Conservation (phyloP, 306 rosid genomes). For the Prunus campanulata region DNA sequence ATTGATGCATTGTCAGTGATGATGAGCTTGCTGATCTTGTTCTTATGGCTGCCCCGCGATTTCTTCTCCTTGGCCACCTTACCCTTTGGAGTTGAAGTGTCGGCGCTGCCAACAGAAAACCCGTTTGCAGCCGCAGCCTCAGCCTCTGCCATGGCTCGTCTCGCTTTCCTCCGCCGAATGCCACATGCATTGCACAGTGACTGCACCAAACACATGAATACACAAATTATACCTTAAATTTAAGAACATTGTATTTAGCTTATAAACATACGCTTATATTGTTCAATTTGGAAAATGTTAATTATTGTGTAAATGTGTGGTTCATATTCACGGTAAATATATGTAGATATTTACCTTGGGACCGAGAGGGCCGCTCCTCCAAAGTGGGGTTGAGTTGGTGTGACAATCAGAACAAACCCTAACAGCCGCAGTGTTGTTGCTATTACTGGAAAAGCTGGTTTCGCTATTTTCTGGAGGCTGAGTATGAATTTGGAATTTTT, state of each 20-base stretch:
- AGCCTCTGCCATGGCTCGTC: slow-evolving; percentile 73
- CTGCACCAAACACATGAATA: slow-evolving; percentile 37
- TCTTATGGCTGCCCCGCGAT: slow-evolving; percentile 27
- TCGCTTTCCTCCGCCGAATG: slow-evolving; percentile 79
- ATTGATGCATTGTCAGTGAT: neutral
- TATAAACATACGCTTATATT: neutral
- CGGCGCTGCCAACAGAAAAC: neutral
- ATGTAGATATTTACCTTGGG: slow-evolving; percentile 57
- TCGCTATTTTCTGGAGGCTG: slow-evolving; percentile 24
- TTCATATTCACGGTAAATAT: neutral
- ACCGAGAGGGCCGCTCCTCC: slow-evolving; percentile 95
- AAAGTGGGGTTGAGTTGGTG: slow-evolving; percentile 82
- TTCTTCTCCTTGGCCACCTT: slow-evolving; percentile 55
- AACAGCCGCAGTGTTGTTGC: slow-evolving; percentile 13
- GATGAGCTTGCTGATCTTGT: slow-evolving; percentile 36
- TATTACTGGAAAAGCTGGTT: slow-evolving; percentile 23
- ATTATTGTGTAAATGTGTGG: neutral
- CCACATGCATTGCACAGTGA: slow-evolving; percentile 98
- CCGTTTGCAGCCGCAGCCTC: slow-evolving; percentile 29
- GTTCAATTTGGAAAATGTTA: neutral
- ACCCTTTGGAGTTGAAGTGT: slow-evolving; percentile 9
- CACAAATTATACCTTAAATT: neutral
- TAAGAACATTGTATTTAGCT: neutral
- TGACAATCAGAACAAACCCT: slow-evolving; percentile 90
- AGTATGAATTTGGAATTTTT: slow-evolving; percentile 12